These are phyloP conservation scores for Drosera capensis DNA, from an alignment of 148 eudicot genomes.

Conservation along the genomic window DNA sequence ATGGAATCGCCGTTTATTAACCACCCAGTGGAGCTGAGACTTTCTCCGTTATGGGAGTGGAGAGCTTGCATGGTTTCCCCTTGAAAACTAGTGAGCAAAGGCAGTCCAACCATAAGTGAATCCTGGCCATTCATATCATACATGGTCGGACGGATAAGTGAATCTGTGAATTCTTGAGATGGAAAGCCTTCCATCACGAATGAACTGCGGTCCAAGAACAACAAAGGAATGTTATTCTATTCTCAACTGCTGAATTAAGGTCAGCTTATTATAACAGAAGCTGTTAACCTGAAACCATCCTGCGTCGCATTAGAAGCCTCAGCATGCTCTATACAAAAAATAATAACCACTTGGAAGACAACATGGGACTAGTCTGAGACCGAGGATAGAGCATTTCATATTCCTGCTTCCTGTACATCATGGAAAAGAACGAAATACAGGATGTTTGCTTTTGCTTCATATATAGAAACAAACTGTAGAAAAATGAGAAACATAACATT, in stretches of 20 bases:
- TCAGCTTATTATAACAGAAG: background rate
- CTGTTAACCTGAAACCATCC: background rate
- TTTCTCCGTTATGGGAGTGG: constrained; percentile 6
- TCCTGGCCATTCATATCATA: constrained; percentile 18
- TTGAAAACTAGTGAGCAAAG: constrained; percentile 21
- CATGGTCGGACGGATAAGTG: constrained; percentile 15
- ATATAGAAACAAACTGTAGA: no score
- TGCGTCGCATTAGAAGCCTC: no score
- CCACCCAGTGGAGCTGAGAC: constrained; percentile 7
- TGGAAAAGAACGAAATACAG: no score
- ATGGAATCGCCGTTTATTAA: constrained; percentile 3
- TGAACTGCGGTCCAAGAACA: constrained; percentile 9
- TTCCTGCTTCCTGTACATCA: no score
- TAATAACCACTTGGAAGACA: background rate
- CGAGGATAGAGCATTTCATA: no score
- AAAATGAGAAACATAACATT: no score
- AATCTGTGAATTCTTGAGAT: constrained; percentile 14
- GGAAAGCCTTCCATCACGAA: constrained; percentile 16
- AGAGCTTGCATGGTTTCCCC: constrained; percentile 21
- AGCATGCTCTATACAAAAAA: background rate
- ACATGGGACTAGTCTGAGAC: no score
- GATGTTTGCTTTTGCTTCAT: no score
- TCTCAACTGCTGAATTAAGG: background rate
- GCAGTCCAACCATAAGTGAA: constrained; percentile 29
- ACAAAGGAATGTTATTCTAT: no score